phyloP scores from a whole-genome alignment of 192 early-diverging fungal genomes.

The Backusella luteola region DNA sequence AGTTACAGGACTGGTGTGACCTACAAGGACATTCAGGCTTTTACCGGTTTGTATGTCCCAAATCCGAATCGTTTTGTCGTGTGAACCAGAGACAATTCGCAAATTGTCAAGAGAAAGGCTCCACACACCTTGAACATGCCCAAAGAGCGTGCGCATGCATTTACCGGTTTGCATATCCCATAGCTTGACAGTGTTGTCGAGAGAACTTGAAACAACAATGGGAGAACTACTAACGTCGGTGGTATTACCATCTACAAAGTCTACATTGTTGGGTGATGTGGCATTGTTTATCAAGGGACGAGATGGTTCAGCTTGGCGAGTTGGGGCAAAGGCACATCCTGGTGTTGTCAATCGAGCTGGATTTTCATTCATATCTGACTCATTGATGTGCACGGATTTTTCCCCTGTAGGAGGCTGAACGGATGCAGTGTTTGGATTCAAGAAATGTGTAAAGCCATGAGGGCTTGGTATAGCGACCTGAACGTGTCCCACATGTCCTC shows the following conservation, averaged over 20 bases:
- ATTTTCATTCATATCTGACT: not conserved
- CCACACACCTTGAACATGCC: constrained; percentile 82
- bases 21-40: constrained; percentile 59
- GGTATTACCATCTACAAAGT: not conserved
- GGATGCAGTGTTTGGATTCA: constrained; percentile 12
- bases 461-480: constrained; percentile 40
- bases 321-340: not conserved
- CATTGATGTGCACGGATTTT: not conserved
- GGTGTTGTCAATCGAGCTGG: not conserved
- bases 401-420: not conserved
- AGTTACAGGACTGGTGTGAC: constrained; percentile 68
- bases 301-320: not conserved
- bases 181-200: constrained; percentile 85
- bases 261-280: constrained; percentile 7
- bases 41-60: constrained; percentile 66
- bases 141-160: constrained; percentile 73
- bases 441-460: constrained; percentile 20
- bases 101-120: constrained; percentile 73
- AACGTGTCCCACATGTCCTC: constrained; percentile 67
- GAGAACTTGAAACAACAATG: constrained; percentile 79
- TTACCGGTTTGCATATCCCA: constrained; percentile 86
- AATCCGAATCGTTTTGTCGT: constrained; percentile 66
- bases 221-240: constrained; percentile 11
- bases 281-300: not conserved
- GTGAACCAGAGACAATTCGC: constrained; percentile 62